These are phyloP conservation scores for Aureobasidium leucospermi DNA, from an alignment of 2,329 filamentous ascomycete species.

Conservation along the genomic window DNA sequence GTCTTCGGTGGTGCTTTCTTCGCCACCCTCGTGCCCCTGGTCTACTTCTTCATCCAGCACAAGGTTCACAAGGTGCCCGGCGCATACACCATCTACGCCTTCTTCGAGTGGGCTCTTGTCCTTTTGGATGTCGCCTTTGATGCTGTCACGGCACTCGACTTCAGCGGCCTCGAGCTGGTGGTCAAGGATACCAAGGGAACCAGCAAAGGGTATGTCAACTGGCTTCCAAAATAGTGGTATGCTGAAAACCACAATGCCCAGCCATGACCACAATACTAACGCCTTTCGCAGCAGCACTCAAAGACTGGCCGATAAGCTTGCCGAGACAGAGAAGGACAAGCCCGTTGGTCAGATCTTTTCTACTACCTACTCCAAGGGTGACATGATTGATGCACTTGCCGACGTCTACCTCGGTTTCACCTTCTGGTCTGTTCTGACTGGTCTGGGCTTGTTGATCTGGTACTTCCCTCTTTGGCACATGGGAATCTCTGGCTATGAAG, in stretches of 20 bases:
- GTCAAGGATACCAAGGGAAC: conserved; percentile 82
- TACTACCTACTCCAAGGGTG: conserved; percentile 63
- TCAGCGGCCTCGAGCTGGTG: conserved; percentile 77
- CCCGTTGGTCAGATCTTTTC: conserved; percentile 63
- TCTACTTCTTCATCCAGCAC: conserved; percentile 98
- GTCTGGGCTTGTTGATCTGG: conserved; percentile 84
- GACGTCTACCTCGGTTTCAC: conserved; percentile 92
- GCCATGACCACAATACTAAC: background rate
- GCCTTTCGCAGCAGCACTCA: conserved; percentile 38
- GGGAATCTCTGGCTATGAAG: conserved; percentile 96
- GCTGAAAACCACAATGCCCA: background rate
- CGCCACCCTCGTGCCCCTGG: conserved; percentile 76
- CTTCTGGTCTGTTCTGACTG: conserved; percentile 93
- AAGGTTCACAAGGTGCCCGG: conserved; percentile 91
- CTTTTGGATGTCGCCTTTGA: conserved; percentile 95
- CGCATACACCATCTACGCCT: conserved; percentile 94
- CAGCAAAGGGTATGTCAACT: conserved; percentile 97
- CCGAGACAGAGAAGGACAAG: conserved; percentile 53
- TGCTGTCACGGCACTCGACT: conserved; percentile 87
- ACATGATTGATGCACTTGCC: conserved; percentile 71
- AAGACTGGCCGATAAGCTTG: conserved; percentile 28
- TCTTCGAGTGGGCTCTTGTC: conserved; percentile 96
- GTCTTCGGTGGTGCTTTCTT: conserved; percentile 79
- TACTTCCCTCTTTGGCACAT: conserved; percentile 97
- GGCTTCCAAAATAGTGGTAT: conserved; percentile 72